Evolutionary conservation across 2,329 filamentous ascomycete species (phyloP).

Genomic region (Xylaria sp.): DNA sequence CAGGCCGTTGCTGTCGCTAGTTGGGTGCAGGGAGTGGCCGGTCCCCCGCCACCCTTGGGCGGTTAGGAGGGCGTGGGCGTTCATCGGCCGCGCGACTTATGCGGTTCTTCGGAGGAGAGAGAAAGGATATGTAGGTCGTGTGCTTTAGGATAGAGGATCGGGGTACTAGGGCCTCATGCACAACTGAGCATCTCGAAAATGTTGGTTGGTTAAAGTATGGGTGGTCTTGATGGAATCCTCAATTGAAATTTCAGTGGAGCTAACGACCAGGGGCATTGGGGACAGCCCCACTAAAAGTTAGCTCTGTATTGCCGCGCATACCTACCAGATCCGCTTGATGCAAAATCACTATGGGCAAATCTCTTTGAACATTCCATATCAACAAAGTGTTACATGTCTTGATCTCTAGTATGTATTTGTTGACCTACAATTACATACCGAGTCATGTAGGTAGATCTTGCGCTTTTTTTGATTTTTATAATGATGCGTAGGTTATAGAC

Average conservation of each 20-base stretch:
- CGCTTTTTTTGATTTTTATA: no score
- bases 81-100: conserved; percentile 64
- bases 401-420: no score
- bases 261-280: neutral
- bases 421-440: no score
- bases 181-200: neutral
- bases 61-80: conserved; percentile 84
- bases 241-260: conserved; percentile 40
- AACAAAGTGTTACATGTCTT: no score
- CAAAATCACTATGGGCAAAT: neutral
- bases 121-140: neutral
- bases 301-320: neutral
- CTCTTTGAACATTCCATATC: no score
- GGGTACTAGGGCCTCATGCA: neutral
- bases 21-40: conserved; percentile 86
- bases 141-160: neutral
- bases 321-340: no score
- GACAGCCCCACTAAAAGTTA: neutral
- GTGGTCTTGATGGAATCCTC: conserved; percentile 8
- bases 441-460: no score
- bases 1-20: conserved; percentile 77
- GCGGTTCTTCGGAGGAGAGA: neutral
- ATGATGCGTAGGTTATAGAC: no score
- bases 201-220: neutral
- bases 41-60: conserved; percentile 90